A percentile compares a stretch with the other conserved stretches of the same genome.
phyloP scores from a whole-genome alignment of 2,329 filamentous ascomycete genomes.

The Aaosphaeria pasadenensis region DNA sequence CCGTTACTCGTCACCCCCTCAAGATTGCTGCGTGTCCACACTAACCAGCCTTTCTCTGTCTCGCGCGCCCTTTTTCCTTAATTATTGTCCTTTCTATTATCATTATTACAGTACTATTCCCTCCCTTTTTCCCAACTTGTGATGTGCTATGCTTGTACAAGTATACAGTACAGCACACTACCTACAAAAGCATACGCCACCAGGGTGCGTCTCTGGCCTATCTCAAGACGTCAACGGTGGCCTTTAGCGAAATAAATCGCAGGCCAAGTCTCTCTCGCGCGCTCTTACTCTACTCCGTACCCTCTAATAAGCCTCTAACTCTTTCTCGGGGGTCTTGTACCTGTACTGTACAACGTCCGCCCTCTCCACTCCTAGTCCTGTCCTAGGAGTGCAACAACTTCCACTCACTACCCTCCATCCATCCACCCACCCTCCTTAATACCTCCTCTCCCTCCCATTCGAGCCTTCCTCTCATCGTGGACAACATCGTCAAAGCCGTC shows the following conservation, averaged over 20 bases:
- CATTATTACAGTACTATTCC: not conserved
- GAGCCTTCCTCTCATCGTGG: slow-evolving; percentile 1
- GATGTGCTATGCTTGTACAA: not conserved
- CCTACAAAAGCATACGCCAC: slow-evolving; percentile 13
- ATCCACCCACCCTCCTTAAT: slow-evolving; percentile 2
- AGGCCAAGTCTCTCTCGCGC: slow-evolving; percentile 19
- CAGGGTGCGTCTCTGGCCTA: slow-evolving; percentile 11
- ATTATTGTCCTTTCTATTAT: slow-evolving; percentile 6
- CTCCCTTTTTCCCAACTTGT: too few species aligned
- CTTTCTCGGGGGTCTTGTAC: too few species aligned
- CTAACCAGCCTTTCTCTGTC: not conserved
- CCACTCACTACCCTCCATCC: not conserved
- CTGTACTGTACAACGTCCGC: too few species aligned
- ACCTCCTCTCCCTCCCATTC: not conserved
- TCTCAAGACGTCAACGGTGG: slow-evolving; percentile 26
- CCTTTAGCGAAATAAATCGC: slow-evolving; percentile 31
- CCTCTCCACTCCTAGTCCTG: too few species aligned
- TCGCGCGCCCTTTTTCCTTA: slow-evolving; percentile 11
- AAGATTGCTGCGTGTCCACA: not conserved
- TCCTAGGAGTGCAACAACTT: not conserved
- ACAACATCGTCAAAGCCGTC: slow-evolving; percentile 9
- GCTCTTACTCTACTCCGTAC: not conserved
- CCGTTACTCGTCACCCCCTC: too few species aligned
- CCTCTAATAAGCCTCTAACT: too few species aligned
- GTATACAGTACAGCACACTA: slow-evolving; percentile 4